Percentiles rank a stretch among this genome's conserved stretches.
phyloP scores from a whole-genome alignment of 2,329 filamentous ascomycete species.

The Clonostachys rosea region DNA sequence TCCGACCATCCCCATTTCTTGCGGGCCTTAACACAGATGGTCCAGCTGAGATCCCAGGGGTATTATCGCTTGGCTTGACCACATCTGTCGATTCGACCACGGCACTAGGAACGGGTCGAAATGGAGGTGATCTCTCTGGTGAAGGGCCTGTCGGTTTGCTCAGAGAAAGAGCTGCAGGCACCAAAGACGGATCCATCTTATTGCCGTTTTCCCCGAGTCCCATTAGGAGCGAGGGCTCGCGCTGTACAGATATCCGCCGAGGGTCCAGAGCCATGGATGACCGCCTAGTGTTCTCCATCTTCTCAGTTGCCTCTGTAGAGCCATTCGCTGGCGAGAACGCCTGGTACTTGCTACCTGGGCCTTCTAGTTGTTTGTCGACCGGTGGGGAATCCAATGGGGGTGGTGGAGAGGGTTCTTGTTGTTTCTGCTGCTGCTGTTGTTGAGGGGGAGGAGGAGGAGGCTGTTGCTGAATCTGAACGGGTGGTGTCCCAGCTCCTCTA shows the following conservation, averaged over 20 bases:
- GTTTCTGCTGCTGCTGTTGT: no score
- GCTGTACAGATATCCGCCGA: neutral
- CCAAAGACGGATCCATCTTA: neutral
- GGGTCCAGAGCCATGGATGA: neutral
- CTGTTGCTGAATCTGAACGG: no score
- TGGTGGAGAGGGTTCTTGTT: no score
- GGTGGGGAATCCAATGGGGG: no score
- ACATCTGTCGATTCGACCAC: no score
- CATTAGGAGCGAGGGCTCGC: slow-evolving; percentile 2
- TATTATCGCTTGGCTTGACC: no score
- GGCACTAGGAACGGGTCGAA: no score
- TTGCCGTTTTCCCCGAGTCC: neutral
- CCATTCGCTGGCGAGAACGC: no score
- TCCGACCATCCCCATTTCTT: neutral
- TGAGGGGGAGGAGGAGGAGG: no score
- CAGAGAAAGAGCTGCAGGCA: slow-evolving; percentile 2
- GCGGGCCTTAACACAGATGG: neutral
- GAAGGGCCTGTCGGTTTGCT: neutral
- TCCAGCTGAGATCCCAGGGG: neutral
- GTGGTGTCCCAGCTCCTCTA: neutral
- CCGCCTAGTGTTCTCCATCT: neutral
- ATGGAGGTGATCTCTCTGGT: no score
- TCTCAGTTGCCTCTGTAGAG: neutral
- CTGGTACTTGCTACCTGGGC: no score
- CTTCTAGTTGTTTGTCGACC: no score